Base-by-base conservation (phyloP, 805 yeast species). In the Kazachstania africana region DNA sequence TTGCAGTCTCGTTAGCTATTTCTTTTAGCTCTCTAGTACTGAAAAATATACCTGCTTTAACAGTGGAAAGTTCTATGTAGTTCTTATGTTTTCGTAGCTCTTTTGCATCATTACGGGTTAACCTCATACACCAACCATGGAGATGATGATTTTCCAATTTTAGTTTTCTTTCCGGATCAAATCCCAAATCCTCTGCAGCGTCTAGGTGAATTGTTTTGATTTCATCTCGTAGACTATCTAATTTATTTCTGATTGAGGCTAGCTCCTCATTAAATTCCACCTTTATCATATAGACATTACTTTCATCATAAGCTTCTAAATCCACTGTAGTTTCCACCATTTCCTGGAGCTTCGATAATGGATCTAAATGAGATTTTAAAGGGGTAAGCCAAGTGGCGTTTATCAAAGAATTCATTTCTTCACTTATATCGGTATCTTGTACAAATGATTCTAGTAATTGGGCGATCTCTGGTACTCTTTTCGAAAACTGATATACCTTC, bases 71-170 rank as follows among this genome's bases (percentile, higher is more conserved):
- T 53, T 91, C 96, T 31, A 68, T 68, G 50, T 77, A 87, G 24
- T 70, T 66, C 35, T 63, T 64, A 17, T 48, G 50, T 27, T 54
- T 49, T 44, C 97, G 71, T 36, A 91, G 63, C 14, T 80, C 77
- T 8, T 78, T 65, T 2, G 95, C 87, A 48, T 91, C 97, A 34
- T 73, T 77, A 54, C 98, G 71, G 1, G 98, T 91, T 15, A 91
- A 70, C 44, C 97, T 67, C 67, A 88, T 72, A 54, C 95, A 84
- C 94, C 95, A 87, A 14, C 96, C 96, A 54, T 83, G 93, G 17
- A 70, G 72, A 39, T 70, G 80, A 50, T 88, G 95, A 34, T 79
- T 73, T 52, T 91, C 98, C 29, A 91, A 59, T 53, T 91, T 91
- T 41, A 91, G 66, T 54, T 85, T 85, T 60, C 85, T 84, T 36